phyloP scores from a whole-genome alignment of 192 early-diverging fungal genomes.

The Allomyces macrogynus region DNA sequence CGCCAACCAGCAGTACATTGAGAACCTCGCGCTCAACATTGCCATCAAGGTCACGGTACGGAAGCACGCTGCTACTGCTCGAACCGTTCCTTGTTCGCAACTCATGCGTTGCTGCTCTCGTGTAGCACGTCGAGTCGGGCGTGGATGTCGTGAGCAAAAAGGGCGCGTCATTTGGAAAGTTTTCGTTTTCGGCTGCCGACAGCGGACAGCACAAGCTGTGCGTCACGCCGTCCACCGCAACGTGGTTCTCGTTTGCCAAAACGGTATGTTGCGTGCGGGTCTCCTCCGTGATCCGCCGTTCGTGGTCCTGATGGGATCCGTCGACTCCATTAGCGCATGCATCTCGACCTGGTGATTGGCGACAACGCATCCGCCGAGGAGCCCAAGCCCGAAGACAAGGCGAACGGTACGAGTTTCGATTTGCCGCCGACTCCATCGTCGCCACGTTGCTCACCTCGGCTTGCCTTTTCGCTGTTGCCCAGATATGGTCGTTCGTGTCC shows the following conservation, averaged over 20 bases:
- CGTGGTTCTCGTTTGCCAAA: constrained; percentile 52
- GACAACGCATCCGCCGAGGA: constrained; percentile 32
- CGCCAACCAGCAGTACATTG: constrained; percentile 28
- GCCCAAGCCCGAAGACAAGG: constrained; percentile 18
- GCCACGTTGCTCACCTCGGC: too few species aligned
- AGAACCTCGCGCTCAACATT: constrained; percentile 39
- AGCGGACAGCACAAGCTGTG: constrained; percentile 84
- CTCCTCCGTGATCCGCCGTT: too few species aligned
- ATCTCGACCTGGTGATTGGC: constrained; percentile 47
- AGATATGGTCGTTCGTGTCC: constrained; percentile 51
- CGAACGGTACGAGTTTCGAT: constrained; percentile 11
- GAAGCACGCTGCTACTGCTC: constrained; percentile 2
- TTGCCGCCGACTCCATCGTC: background rate
- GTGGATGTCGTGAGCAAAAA: constrained; percentile 50
- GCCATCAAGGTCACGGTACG: constrained; percentile 53
- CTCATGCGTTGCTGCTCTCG: too few species aligned
- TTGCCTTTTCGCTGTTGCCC: background rate
- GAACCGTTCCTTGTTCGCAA: background rate
- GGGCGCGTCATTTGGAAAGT: constrained; percentile 49
- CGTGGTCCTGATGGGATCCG: too few species aligned
- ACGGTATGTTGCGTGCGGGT: constrained; percentile 21
- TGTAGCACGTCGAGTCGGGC: too few species aligned
- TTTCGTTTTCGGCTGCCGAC: constrained; percentile 76
- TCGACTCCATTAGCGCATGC: constrained; percentile 5
- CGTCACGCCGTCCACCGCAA: constrained; percentile 37